Conservation (phyloP, 1,139 yeast species). For the Yamadazyma dushanensis region DNA sequence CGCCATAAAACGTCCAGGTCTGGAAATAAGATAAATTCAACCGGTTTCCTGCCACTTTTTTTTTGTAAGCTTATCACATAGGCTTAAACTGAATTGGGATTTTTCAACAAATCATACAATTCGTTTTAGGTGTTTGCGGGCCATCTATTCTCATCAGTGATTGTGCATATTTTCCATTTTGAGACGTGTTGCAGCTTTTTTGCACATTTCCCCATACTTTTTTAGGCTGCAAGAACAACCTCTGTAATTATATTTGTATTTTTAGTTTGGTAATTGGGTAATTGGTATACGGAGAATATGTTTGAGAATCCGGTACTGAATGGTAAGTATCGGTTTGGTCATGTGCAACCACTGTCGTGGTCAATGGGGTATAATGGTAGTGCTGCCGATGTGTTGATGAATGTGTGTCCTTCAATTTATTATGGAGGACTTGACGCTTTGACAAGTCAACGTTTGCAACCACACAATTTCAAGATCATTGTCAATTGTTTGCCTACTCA, state of each 20-base stretch:
- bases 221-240: no score
- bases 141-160: neutral
- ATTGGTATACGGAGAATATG: neutral
- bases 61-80: neutral
- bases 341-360: neutral
- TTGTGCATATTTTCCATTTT: neutral
- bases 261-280: neutral
- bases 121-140: neutral
- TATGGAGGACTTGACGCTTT: conserved; percentile 13
- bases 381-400: conserved; percentile 1
- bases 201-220: conserved; percentile 1
- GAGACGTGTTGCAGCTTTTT: conserved; percentile 1
- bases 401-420: conserved; percentile 14
- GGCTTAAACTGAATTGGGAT: no score
- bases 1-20: neutral
- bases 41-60: neutral
- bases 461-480: conserved; percentile 36
- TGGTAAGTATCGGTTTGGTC: conserved; percentile 1
- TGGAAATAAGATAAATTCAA: neutral
- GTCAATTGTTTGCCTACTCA: conserved; percentile 42
- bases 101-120: neutral
- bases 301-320: neutral
- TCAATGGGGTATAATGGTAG: neutral
- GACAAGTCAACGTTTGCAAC: conserved; percentile 18
- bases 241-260: conserved; percentile 1